phyloP scores from a whole-genome alignment of 2,329 filamentous ascomycete genomes.

The Pseudogymnoascus sp. region DNA sequence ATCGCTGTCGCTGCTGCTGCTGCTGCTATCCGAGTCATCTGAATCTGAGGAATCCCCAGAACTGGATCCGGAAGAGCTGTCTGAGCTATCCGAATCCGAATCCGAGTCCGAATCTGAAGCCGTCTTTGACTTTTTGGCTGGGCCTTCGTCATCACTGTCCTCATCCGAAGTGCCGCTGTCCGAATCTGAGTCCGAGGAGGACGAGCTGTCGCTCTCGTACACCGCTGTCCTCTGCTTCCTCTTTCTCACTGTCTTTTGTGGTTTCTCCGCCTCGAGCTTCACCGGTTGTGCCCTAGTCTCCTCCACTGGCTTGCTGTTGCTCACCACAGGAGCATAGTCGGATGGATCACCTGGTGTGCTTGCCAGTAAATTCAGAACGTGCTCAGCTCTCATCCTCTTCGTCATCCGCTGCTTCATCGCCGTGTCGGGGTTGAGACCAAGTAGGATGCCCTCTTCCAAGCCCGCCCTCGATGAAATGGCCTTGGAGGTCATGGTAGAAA shows the following conservation, averaged over 20 bases:
- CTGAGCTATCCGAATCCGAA: slow-evolving; percentile 18
- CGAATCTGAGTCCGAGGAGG: slow-evolving; percentile 14
- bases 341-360: slow-evolving; percentile 25
- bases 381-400: slow-evolving; percentile 56
- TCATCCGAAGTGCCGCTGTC: slow-evolving; percentile 6
- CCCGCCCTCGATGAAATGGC: slow-evolving; percentile 15
- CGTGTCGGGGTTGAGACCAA: slow-evolving; percentile 35
- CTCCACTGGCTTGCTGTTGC: slow-evolving; percentile 13
- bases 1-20: slow-evolving; percentile 15
- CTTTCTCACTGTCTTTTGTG: slow-evolving; percentile 37
- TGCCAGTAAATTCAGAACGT: slow-evolving; percentile 47
- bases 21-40: slow-evolving; percentile 16
- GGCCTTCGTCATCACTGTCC: background rate
- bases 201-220: slow-evolving; percentile 20
- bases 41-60: slow-evolving; percentile 15
- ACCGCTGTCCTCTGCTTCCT: slow-evolving; percentile 36
- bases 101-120: slow-evolving; percentile 9
- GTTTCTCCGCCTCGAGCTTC: slow-evolving; percentile 37
- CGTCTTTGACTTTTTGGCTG: background rate
- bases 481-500: slow-evolving; percentile 21
- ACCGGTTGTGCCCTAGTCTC: slow-evolving; percentile 27
- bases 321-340: background rate
- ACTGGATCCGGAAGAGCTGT: slow-evolving; percentile 20
- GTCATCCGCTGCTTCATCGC: slow-evolving; percentile 47
- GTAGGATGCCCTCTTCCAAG: slow-evolving; percentile 26